A percentile compares a stretch with the other conserved stretches of the same genome.
phyloP scores from a whole-genome alignment of 768 basidiomycete genomes.

The Thelephora aurantiotincta region DNA sequence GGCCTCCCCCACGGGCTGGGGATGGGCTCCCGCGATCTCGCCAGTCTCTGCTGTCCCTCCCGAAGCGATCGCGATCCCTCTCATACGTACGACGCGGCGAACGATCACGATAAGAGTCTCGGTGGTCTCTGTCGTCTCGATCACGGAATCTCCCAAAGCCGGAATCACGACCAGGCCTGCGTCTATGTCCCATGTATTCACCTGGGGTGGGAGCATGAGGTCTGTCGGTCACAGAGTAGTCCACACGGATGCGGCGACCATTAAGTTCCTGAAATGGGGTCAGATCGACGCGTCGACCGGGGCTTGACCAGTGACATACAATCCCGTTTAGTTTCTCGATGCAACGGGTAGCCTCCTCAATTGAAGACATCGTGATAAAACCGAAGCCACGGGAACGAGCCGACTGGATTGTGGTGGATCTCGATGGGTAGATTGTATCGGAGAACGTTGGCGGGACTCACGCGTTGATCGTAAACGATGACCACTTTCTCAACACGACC shows the following conservation, averaged over 20 bases:
- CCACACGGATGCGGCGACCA: constrained; percentile 91
- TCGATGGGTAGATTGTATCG: constrained; percentile 31
- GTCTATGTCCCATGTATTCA: constrained; percentile 91
- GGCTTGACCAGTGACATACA: constrained; percentile 32
- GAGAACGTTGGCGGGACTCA: constrained; percentile 51
- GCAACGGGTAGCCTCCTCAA: constrained; percentile 81
- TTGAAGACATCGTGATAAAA: constrained; percentile 84
- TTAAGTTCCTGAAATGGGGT: constrained; percentile 64
- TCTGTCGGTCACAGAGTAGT: constrained; percentile 88
- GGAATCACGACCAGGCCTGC: constrained; percentile 23
- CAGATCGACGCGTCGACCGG: neutral
- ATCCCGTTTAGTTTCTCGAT: constrained; percentile 88
- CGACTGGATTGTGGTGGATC: constrained; percentile 38
- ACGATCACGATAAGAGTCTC: constrained; percentile 33
- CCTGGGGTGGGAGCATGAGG: constrained; percentile 95
- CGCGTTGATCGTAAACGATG: constrained; percentile 93
- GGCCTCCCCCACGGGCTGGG: constrained; percentile 52
- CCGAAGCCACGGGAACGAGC: constrained; percentile 97
- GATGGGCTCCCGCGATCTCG: constrained; percentile 13
- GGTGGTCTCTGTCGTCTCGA: constrained; percentile 22
- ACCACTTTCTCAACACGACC: constrained; percentile 91
- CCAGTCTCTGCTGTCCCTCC: neutral
- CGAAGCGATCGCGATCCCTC: neutral
- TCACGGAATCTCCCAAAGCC: constrained; percentile 40
- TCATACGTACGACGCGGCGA: constrained; percentile 35